Base-by-base conservation (phyloP, 2,329 filamentous ascomycete genomes). In the Niveomyces coronatus region DNA sequence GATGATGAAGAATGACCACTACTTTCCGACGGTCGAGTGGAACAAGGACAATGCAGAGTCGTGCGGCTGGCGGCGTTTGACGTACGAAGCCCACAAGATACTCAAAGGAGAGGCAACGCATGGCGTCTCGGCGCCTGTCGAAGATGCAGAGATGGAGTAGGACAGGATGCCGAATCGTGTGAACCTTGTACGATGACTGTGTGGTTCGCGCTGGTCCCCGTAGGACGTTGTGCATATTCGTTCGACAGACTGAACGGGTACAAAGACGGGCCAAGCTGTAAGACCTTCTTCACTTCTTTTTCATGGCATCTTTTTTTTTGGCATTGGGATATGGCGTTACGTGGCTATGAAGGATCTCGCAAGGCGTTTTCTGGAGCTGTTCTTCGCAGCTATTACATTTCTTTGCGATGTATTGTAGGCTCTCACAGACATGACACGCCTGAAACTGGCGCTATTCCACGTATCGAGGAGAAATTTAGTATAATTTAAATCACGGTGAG, bases 1-100 rank as follows among this genome's bases (percentile, higher is more conserved):
- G 8, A 94, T 98, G 85, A 98, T 98, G 78, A 96, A 96, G 74
- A 95, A 95, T 51, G 89, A 98, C 56, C 91, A 98, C 61, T 98
- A 98, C 58, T 83, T 82, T 60, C 78, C 79, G 1, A 82, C 76
- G 1, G 74, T 76, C 58, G 79, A 82, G 52, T 80, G 76, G 70
- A 72, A 77, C 58, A 81, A 80, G 57, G 77, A 82, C 46, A 54
- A 61, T 11, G 60, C 60, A 6, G 74, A 76, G 45, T 59, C 67
- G 2, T 76, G 70, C 45, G 76, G 76, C 35, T 82, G 78, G 78
- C 67, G 67, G 38, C 64, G 77, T 26, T 65, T 77, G 15, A 76
- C 76, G 4, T 79, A 81, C 46, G 74, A 79, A 50, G 68, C 66
- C 48, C 68, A 64, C 33, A 63, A 68, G 45, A 57, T 65, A 1